Evolutionary conservation across 257 asterid species (phyloP), one percentile per base, ranked within the genome.

Genomic region (Echium plantagineum): DNA sequence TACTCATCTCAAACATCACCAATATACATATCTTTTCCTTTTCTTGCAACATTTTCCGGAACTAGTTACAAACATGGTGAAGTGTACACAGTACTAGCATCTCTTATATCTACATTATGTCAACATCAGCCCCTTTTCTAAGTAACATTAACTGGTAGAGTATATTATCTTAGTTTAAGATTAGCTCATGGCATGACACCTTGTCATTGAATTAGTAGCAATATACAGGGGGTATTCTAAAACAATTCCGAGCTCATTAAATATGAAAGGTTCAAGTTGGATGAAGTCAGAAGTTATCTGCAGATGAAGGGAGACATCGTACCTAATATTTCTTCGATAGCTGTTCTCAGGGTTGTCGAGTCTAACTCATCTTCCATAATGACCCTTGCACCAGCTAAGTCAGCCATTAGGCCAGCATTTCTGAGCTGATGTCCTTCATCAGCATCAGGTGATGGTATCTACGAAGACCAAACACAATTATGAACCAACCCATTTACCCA

Each of bases 391-490:
- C 73, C 80, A 46, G 83, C 88, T 42, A 81, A 57, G 55, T 78
- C 73, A 48, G 81, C 83, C 83, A 81, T 69, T 58, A 78, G 62
- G 52, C 61, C 63, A 72, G 83, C 78, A 72, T 76, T 78, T 58
- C 69, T 66, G 57, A 63, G 51, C 58, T 81, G 88, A 60, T 78
- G 78, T 68, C 88, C 88, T 77, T 81, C 83, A 28, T 71, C 81
- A 56, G 55, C 83, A 59, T 78, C 55, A 2, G 85, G 83, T 42
- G 88, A 78, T 51, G 85, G 85, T 76, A 81, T 76, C 88, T 81
- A 69, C 72, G 66, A 26, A 21, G 67, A 52, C 35, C 18, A 21
- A 15, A 53, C 42, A 51, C 30, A 17, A 48, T 64, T 26, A 55
- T 46, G 54, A 38, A 55, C n/a, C 59, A 54, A 22, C 5, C 47